Conservation (phyloP, 2,329 filamentous ascomycete genomes). For the Fonsecaea erecta region DNA sequence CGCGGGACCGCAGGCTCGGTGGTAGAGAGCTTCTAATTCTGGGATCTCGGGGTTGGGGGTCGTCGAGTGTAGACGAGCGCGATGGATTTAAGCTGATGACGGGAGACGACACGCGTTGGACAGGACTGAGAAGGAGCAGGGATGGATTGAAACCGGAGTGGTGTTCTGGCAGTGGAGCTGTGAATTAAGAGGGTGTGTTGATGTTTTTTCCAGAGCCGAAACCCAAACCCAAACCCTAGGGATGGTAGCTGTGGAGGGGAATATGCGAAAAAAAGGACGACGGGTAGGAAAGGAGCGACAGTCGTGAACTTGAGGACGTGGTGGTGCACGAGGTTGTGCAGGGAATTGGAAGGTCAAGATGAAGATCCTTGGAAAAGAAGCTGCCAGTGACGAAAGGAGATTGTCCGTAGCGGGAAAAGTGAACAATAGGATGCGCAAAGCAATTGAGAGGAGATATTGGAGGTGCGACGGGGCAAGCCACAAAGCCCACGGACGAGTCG, state of each 20-base stretch:
- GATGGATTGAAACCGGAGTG: conserved; percentile 29
- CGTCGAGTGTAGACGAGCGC: neutral
- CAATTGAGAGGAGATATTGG: neutral
- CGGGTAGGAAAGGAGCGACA: conserved; percentile 38
- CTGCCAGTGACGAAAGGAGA: conserved; percentile 25
- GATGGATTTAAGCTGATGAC: conserved; percentile 23
- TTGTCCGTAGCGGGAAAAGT: conserved; percentile 6
- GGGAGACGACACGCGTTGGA: conserved; percentile 17
- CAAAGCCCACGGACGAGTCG: neutral
- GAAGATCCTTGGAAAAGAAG: conserved; percentile 15
- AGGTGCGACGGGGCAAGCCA: neutral
- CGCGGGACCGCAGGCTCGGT: conserved; percentile 9
- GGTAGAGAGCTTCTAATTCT: conserved; percentile 24
- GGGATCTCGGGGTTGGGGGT: conserved; percentile 22
- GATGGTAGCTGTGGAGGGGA: neutral
- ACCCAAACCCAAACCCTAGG: neutral
- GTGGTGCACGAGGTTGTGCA: neutral
- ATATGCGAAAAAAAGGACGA: conserved; percentile 23
- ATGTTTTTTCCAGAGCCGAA: conserved; percentile 11
- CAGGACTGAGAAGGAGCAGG: conserved; percentile 21
- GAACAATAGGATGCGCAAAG: neutral
- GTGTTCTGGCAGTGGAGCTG: conserved; percentile 12
- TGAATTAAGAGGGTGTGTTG: conserved; percentile 12
- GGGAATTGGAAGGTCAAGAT: conserved; percentile 17
- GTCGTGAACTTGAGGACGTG: conserved; percentile 24